These are phyloP conservation scores for Hygrophorus russula DNA, from an alignment of 768 basidiomycete genomes.

Conservation along the genomic window DNA sequence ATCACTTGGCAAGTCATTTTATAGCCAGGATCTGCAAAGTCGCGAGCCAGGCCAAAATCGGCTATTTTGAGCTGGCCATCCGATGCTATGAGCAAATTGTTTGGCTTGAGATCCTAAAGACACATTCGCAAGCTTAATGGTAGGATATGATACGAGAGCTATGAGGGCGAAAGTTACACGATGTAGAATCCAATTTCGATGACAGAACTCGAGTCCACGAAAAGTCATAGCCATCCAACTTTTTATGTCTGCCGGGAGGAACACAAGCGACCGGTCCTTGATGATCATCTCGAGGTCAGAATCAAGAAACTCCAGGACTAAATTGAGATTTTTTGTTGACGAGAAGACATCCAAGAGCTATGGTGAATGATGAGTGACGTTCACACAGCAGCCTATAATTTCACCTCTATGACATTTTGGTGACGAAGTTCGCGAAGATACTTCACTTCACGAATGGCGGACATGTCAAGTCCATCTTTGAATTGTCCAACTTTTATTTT, in stretches of 20 bases:
- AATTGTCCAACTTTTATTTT: slow-evolving; percentile 96
- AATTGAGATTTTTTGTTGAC: slow-evolving; percentile 90
- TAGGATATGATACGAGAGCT: background rate
- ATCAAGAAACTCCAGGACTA: slow-evolving; percentile 93
- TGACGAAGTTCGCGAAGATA: slow-evolving; percentile 90
- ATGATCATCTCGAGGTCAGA: slow-evolving; percentile 97
- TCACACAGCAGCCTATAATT: slow-evolving; percentile 6
- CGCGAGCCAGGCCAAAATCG: slow-evolving; percentile 96
- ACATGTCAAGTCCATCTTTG: slow-evolving; percentile 98
- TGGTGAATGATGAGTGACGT: background rate
- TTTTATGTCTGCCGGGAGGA: slow-evolving; percentile 93
- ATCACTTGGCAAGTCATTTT: slow-evolving; percentile 99
- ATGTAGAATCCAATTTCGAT: slow-evolving; percentile 88
- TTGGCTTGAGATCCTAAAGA: slow-evolving; percentile 89
- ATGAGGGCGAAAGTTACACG: slow-evolving; percentile 37
- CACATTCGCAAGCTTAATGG: background rate
- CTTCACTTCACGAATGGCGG: slow-evolving; percentile 95
- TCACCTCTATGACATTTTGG: slow-evolving; percentile 88
- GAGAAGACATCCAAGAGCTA: slow-evolving; percentile 97
- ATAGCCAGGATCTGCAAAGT: slow-evolving; percentile 88
- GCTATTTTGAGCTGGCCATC: slow-evolving; percentile 93
- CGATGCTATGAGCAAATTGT: slow-evolving; percentile 89
- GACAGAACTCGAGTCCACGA: slow-evolving; percentile 96
- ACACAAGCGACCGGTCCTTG: slow-evolving; percentile 85
- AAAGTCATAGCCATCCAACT: slow-evolving; percentile 99